These are phyloP conservation scores for Aureobasidium sp. DNA, from an alignment of 2,329 filamentous ascomycete genomes.

Conservation along the genomic window DNA sequence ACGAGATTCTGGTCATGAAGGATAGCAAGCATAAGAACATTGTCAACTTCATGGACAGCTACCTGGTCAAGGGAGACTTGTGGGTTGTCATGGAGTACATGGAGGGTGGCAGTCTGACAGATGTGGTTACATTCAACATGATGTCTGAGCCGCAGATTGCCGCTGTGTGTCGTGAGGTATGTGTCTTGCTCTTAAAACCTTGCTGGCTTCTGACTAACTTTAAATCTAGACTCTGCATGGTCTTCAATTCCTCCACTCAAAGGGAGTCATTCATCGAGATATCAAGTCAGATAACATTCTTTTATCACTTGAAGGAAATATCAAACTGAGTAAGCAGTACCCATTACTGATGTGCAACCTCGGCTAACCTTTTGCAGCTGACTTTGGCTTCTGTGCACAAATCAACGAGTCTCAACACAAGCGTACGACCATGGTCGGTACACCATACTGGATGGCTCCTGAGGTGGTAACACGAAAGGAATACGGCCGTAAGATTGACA, in stretches of 20 bases:
- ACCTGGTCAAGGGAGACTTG: conserved; percentile 77
- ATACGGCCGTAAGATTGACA: conserved; percentile 96
- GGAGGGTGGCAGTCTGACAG: conserved; percentile 95
- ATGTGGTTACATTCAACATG: conserved; percentile 98
- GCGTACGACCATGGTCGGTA: conserved; percentile 97
- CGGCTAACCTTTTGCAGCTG: conserved; percentile 50
- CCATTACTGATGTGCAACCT: not conserved
- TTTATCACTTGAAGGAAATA: conserved; percentile 86
- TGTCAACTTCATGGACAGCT: conserved; percentile 99
- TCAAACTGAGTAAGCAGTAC: conserved; percentile 77
- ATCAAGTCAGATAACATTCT: conserved; percentile 99
- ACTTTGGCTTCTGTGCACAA: conserved; percentile 97
- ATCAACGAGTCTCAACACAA: conserved; percentile 97
- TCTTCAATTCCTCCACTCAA: conserved; percentile 90
- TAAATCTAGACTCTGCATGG: conserved; percentile 63
- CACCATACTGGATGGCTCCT: conserved; percentile 99
- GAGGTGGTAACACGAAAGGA: conserved; percentile 97
- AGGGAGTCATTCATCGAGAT: conserved; percentile 95
- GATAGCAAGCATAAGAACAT: conserved; percentile 98
- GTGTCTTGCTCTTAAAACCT: conserved; percentile 26
- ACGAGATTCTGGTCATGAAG: conserved; percentile 98
- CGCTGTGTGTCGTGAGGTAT: conserved; percentile 74
- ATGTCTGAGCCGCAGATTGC: conserved; percentile 98
- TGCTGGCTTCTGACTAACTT: conserved; percentile 27
- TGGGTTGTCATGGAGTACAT: conserved; percentile 99